Evolutionary conservation across 345 rosid species (phyloP), one percentile per base, ranked within the genome.

Genomic region (Gossypium rotundifolium): DNA sequence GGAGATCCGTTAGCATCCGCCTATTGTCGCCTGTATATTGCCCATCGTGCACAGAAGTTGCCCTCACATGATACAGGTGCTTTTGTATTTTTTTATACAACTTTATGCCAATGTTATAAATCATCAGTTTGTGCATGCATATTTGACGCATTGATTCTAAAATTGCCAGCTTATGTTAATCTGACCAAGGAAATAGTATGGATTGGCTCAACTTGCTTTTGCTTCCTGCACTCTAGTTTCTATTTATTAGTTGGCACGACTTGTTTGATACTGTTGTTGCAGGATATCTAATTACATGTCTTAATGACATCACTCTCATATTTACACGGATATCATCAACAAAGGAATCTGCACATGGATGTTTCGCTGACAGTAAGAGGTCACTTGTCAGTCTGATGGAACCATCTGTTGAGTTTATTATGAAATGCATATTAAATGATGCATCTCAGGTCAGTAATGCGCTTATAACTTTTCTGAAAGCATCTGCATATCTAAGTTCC

Each of bases 1-100:
- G 96, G 89, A 72, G 93, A 92, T 90, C 94, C 97, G 45, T 72
- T 94, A 76, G 90, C 93, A 75, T 90, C 93, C 82, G 71, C 90
- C 29, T 94, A 92, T 76, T 94, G 94, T 76, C 90, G 87, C 70
- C 84, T 94, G 48, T 92, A 90, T 80, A 78, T 92, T 88, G 92
- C 83, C 74, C 89, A 87, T 77, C 83, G 91, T 77, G 90, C 93
- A 58, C 81, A 78, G 79, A 89, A 89, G 84, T 82, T 90, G 16
- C 90, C 84, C 22, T 77, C 83, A 27, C 71, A 72, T 74, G 88
- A 75, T 77, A 76, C 82, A 81, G 93, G 98, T 88, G 88, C 57
- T 27, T 46, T 68, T 68, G 51, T 71, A 38, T 51, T 54, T 16
- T 71, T 51, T 27, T 17, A 10, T 45, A 17, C 45, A 45, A 25